phyloP scores from a whole-genome alignment of 305 asterid species.

The Coffea humblotiana region DNA sequence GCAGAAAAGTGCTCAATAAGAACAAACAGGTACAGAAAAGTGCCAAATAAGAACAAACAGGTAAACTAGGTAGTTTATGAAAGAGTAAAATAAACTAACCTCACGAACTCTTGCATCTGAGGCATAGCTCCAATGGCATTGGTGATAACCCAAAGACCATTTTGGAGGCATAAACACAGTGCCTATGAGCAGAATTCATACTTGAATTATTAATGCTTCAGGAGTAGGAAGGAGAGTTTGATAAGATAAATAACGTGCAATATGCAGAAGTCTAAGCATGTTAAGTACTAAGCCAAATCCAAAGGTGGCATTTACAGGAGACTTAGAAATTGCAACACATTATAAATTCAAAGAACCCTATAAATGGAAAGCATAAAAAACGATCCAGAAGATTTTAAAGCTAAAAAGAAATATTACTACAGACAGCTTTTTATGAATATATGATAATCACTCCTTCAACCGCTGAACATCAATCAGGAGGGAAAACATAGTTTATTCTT shows the following conservation, averaged over 20 bases:
- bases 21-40: background rate
- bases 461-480: background rate
- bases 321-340: background rate
- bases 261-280: background rate
- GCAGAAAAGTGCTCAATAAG: too few species aligned
- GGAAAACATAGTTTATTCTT: background rate
- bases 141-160: slow-evolving; percentile 98
- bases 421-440: background rate
- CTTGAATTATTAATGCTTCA: background rate
- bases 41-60: slow-evolving; percentile 3
- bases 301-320: background rate
- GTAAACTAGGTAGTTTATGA: background rate
- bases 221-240: background rate
- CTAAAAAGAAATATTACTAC: too few species aligned
- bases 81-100: slow-evolving; percentile 41
- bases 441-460: background rate
- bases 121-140: slow-evolving; percentile 94
- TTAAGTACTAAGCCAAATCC: background rate
- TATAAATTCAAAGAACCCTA: background rate
- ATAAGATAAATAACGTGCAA: slow-evolving; percentile 1
- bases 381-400: too few species aligned
- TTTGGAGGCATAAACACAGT: slow-evolving; percentile 96
- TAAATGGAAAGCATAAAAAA: background rate
- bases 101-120: slow-evolving; percentile 87
- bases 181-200: slow-evolving; percentile 45